Base-by-base conservation (phyloP, 2,329 filamentous ascomycete species). In the Aspergillus luchuensis region DNA sequence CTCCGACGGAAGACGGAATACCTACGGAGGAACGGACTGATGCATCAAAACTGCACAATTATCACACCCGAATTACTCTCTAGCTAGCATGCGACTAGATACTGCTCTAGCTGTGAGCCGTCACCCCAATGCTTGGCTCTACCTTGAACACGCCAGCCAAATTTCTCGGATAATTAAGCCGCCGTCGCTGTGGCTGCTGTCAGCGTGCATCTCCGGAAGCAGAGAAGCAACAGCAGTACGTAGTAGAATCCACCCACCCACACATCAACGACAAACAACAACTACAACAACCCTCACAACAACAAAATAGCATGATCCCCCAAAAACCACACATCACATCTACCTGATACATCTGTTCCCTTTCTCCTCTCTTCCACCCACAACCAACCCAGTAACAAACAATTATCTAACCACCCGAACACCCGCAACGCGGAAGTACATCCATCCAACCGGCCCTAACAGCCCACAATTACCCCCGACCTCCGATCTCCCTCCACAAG, bases 131-230 rank as follows among this genome's bases (percentile, higher is more conserved):
- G 15, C 19, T 33, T 39, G 50, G 33, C 50, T 23, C 4, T 52
- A 4, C 15, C 19, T 30, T n/a, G 11, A n/a, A 33, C n/a, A 36
- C 19, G 19, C 30, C 30, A 23, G 30, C 30, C 10, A 11, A 5
- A 39, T 39, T 19, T 30, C 17, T 38, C 49, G 36, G 49, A 19
- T 17, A 43, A 11, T 19, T 23, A 23, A 55, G 53, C 53, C 53
- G 53, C 30, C 30, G 30, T 13, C 30, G 30, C 30, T 36, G 30
- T 36, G 30, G 30, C 23, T 55, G 53, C 53, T 56, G 53, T 56
- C 53, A 56, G 53, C 30, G 36, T 21, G n/a, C 19, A 13, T 45
- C 10, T 21, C 6, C 17, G 8, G 8, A 11, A 11, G 11, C 21
- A 23, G 17, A 11, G 39, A 25, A 25, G 23, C 39, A 43, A 15